These are phyloP conservation scores for Sporobolomyces pararoseus DNA, from an alignment of 768 basidiomycete genomes.

Conservation along the genomic window DNA sequence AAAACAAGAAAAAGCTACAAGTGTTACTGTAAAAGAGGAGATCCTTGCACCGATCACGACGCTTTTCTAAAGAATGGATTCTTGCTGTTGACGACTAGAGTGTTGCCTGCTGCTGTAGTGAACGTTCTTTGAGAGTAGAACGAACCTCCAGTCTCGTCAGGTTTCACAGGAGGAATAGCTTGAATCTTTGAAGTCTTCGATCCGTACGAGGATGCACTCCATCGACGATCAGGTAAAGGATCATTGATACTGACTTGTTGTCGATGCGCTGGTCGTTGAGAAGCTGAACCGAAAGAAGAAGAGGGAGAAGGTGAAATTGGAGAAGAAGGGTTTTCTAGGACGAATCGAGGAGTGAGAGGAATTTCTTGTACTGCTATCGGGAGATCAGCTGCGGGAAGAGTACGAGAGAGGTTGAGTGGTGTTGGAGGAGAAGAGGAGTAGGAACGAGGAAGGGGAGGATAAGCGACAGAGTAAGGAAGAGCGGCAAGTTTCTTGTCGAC, in stretches of 20 bases:
- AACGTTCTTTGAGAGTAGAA: constrained; percentile 14
- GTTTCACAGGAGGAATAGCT: background rate
- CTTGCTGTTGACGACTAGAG: constrained; percentile 14
- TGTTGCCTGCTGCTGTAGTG: constrained; percentile 31
- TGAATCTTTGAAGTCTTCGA: background rate
- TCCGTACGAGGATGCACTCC: constrained; percentile 11
- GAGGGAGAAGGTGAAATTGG: constrained; percentile 27
- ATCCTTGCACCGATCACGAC: no score
- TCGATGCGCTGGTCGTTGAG: background rate
- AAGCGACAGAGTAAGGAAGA: constrained; percentile 26
- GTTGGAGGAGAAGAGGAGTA: background rate
- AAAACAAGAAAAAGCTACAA: no score
- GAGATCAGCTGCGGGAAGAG: background rate
- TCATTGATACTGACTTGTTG: background rate
- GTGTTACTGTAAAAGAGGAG: no score
- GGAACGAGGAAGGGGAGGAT: constrained; percentile 33
- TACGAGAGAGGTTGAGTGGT: background rate
- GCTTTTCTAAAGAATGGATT: constrained; percentile 24
- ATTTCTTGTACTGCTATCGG: constrained; percentile 2
- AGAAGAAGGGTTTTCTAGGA: constrained; percentile 25
- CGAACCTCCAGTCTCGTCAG: constrained; percentile 6
- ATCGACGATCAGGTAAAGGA: background rate
- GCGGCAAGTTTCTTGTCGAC: constrained; percentile 35
- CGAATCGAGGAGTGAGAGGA: constrained; percentile 22
- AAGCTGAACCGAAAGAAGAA: constrained; percentile 8